Conservation (phyloP, 176 grass and related monocot genomes). For the Cenchrus americanus region DNA sequence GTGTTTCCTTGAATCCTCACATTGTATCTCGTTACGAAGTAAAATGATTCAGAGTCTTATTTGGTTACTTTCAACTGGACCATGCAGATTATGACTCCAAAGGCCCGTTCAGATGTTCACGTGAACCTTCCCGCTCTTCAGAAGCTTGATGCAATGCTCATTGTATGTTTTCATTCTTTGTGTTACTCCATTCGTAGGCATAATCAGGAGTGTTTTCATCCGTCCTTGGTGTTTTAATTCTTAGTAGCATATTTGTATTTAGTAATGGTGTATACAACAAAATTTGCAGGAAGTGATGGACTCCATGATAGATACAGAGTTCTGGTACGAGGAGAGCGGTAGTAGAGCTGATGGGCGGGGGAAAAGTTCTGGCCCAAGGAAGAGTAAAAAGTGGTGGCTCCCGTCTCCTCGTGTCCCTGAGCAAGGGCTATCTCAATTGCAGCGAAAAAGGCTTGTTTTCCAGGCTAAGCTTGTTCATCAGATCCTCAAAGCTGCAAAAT, state of each 20-base stretch:
- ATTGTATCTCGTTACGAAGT: not conserved
- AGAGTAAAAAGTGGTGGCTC: conserved; percentile 95
- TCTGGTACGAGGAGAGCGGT: conserved; percentile 89
- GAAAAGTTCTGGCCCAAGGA: conserved; percentile 52
- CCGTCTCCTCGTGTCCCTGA: conserved; percentile 82
- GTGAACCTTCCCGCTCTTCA: conserved; percentile 96
- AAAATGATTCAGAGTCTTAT: conserved; percentile 21
- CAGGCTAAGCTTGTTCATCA: conserved; percentile 92
- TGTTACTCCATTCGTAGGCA: not conserved
- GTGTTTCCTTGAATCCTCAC: not conserved
- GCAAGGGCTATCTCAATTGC: conserved; percentile 61
- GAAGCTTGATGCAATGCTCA: conserved; percentile 94
- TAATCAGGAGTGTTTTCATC: not conserved
- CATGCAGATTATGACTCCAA: conserved; percentile 94
- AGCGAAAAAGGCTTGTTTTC: conserved; percentile 81
- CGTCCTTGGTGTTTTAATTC: not conserved
- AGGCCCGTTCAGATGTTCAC: conserved; percentile 93
- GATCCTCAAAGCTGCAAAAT: conserved; percentile 93
- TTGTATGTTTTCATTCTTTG: conserved; percentile 61
- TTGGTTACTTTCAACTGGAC: conserved; percentile 2
- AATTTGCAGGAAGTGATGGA: conserved; percentile 83
- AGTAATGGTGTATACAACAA: conserved; percentile 27
- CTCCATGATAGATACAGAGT: conserved; percentile 82
- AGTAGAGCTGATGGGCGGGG: conserved; percentile 45
- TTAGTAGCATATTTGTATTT: conserved; percentile 2